Conservation (phyloP, 441 rosid species). For the Croton laevigatus region DNA sequence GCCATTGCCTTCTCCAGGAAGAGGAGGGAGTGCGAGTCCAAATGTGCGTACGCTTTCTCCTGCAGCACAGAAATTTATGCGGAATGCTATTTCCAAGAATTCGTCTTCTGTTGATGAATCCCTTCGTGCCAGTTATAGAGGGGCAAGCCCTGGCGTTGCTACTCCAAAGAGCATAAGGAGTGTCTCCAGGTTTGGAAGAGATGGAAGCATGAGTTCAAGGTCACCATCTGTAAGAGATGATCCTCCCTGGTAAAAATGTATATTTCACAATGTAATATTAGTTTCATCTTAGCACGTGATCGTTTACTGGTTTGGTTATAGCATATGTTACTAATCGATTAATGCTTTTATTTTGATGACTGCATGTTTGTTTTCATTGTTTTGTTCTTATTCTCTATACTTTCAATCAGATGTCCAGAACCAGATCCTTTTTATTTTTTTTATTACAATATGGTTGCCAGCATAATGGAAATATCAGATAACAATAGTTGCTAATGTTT, state of each 20-base stretch:
- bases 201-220: conserved; percentile 55
- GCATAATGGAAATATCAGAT: not conserved
- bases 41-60: conserved; percentile 74
- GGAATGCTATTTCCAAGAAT: conserved; percentile 76
- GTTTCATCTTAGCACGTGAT: not conserved
- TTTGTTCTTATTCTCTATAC: too few species aligned
- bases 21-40: conserved; percentile 95
- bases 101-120: conserved; percentile 87
- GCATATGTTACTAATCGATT: not conserved
- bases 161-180: conserved; percentile 83
- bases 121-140: conserved; percentile 91
- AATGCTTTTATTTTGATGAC: not conserved
- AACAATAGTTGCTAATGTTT: not conserved
- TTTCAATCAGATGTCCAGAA: too few species aligned
- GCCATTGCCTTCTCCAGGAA: conserved; percentile 79
- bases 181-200: conserved; percentile 75
- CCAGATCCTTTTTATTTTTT: too few species aligned
- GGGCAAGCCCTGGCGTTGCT: conserved; percentile 59
- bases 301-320: not conserved
- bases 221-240: conserved; percentile 67
- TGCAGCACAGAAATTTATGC: conserved; percentile 93
- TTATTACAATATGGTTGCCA: not conserved
- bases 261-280: not conserved
- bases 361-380: not conserved
- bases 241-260: conserved; percentile 45